Evolutionary conservation across 768 basidiomycete genomes (phyloP).

Genomic region (Favolaschia claudopus): DNA sequence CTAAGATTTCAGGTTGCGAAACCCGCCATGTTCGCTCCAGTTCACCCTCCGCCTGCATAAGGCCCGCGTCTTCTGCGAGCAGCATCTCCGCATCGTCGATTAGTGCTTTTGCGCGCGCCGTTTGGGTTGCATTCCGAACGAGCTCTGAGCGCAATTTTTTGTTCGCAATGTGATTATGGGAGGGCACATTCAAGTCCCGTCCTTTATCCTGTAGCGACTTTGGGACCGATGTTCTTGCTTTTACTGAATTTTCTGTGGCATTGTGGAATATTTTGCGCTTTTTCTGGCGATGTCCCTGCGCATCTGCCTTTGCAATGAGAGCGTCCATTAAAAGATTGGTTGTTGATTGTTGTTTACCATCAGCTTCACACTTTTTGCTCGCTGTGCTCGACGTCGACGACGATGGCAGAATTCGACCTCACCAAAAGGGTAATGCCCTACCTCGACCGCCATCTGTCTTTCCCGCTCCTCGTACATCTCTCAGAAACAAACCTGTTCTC

Average conservation of each 20-base stretch:
- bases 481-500: slow-evolving; percentile 79
- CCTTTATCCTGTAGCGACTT: slow-evolving; percentile 66
- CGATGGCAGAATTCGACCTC: slow-evolving; percentile 91
- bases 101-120: slow-evolving; percentile 67
- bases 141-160: slow-evolving; percentile 80
- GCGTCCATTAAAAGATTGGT: slow-evolving; percentile 61
- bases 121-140: slow-evolving; percentile 63
- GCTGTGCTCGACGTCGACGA: no score
- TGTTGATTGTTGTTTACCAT: slow-evolving; percentile 7
- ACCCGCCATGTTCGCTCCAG: slow-evolving; percentile 93
- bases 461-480: slow-evolving; percentile 92
- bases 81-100: slow-evolving; percentile 77
- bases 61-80: slow-evolving; percentile 72
- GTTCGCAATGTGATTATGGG: slow-evolving; percentile 71
- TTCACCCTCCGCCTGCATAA: slow-evolving; percentile 76
- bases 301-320: slow-evolving; percentile 74
- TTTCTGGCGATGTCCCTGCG: slow-evolving; percentile 56
- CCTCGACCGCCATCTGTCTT: slow-evolving; percentile 93
- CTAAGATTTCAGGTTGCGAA: slow-evolving; percentile 77
- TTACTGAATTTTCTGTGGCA: slow-evolving; percentile 63
- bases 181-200: slow-evolving; percentile 53
- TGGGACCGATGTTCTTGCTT: slow-evolving; percentile 66
- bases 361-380: slow-evolving; percentile 4
- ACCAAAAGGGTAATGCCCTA: slow-evolving; percentile 90
- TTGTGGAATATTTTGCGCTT: slow-evolving; percentile 54